Conservation (phyloP, 140 eudicot genomes). For the Senecio squalidus region DNA sequence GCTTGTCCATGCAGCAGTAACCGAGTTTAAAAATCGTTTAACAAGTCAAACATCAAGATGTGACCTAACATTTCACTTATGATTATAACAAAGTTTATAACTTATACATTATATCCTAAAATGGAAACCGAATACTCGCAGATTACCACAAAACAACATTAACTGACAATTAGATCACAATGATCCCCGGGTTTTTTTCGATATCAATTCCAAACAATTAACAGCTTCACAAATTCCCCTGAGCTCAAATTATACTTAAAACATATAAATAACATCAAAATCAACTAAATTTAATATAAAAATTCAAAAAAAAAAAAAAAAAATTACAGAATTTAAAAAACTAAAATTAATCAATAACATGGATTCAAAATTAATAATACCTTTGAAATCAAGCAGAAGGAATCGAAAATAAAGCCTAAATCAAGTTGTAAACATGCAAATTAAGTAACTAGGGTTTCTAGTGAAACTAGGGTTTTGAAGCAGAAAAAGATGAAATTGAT, state of each 20-base stretch:
- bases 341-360: constrained; percentile 14
- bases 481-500: constrained; percentile 19
- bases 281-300: constrained; percentile 1
- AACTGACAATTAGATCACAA: constrained; percentile 18
- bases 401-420: constrained; percentile 15
- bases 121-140: not conserved
- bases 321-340: constrained; percentile 8
- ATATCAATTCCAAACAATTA: constrained; percentile 1
- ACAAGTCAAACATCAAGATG: not conserved
- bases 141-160: constrained; percentile 14
- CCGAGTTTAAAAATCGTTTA: constrained; percentile 2
- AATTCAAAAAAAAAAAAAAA: constrained; percentile 3
- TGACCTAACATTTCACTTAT: constrained; percentile 1
- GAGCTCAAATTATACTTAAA: constrained; percentile 16
- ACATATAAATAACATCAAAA: not conserved
- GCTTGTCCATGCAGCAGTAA: constrained; percentile 1
- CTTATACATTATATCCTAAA: constrained; percentile 3
- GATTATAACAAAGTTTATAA: not conserved
- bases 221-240: not conserved
- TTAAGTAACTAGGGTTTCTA: constrained; percentile 32
- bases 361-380: constrained; percentile 19
- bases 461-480: constrained; percentile 41
- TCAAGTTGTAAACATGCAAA: constrained; percentile 37
- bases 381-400: constrained; percentile 34
- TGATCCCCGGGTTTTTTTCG: constrained; percentile 23